Base-by-base conservation (phyloP, 2,329 filamentous ascomycete genomes). In the Grosmannia huntii region DNA sequence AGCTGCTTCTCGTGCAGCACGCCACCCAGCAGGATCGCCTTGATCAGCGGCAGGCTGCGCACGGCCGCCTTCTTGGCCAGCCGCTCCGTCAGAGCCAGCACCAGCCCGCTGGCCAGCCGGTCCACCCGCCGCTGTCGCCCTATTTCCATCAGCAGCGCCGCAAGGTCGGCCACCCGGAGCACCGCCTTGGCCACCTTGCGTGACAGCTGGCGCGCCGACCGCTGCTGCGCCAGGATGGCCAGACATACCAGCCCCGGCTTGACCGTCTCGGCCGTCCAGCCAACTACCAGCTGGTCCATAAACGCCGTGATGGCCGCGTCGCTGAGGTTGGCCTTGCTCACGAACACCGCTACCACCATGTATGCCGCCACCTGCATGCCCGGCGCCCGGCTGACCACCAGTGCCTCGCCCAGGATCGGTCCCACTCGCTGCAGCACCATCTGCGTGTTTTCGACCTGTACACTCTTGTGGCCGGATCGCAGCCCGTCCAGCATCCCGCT, bases 351-450 rank as follows among this genome's bases (percentile, higher is more conserved):
- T 58, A 91, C 80, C 23, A 96, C 84, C 87, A 96, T 96, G 70
- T 96, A 97, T 59, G 88, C 91, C 19, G 87, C 90, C 60, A 95
- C 81, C 63, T 91, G 87, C 49, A 96, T 75, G 61, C 92, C 89
- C 0, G 90, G 82, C 0, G 86, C 84, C 61, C 86, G 84, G 65
- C 84, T 84, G 74, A 92, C 80, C 10, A 85, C 79, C 61, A 97
- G 78, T 1, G 87, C 89, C 62, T 89, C 85, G 60, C 89, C 87
- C 36, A 99, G 77, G 3, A 90, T 65, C 75, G 90, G 70, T 77
- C 77, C 68, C 80, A 83, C 66, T 73, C 76, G 73, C 62, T 81
- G 83, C 25, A 95, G 74, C 16, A 97, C 75, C 16, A 88, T 84
- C 67, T 96, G 88, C 64, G 91, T 85, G 65, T 90, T 88, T 66